phyloP scores from a whole-genome alignment of 2,329 filamentous ascomycete species.

The Fusarium sterilihyphosum region DNA sequence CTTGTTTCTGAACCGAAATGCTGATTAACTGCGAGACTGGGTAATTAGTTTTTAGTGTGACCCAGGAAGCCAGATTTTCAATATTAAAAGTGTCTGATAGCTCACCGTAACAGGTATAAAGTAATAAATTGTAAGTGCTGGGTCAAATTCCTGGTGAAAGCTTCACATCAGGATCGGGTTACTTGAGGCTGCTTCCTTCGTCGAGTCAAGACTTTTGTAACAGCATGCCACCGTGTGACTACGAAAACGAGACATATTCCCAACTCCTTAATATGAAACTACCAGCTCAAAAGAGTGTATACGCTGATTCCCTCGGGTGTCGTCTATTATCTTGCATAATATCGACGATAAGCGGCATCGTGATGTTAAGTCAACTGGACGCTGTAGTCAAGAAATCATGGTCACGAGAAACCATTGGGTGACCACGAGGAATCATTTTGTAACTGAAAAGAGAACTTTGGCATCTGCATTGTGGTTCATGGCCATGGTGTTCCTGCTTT shows the following conservation, averaged over 20 bases:
- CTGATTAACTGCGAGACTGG: rapidly evolving
- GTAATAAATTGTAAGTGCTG: background rate
- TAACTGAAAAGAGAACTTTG: background rate
- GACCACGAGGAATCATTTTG: too few species aligned
- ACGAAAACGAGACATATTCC: too few species aligned
- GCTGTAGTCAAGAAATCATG: too few species aligned
- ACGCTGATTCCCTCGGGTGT: rapidly evolving
- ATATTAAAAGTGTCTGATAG: rapidly evolving
- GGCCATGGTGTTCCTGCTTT: background rate
- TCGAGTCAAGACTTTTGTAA: background rate
- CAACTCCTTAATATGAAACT: too few species aligned
- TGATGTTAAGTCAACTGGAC: background rate
- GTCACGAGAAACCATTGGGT: background rate
- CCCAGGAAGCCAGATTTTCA: background rate
- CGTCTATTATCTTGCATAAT: background rate
- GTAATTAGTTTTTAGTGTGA: too few species aligned
- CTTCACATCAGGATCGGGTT: background rate
- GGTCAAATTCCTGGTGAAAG: too few species aligned
- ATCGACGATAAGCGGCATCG: background rate
- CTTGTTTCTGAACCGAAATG: background rate
- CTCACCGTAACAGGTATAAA: rapidly evolving
- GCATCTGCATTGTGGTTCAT: too few species aligned
- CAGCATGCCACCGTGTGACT: background rate
- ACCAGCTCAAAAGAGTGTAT: background rate
- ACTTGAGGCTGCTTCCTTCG: background rate